A percentile compares a stretch with the other conserved stretches of the same genome.
These are phyloP conservation scores for Dictyostelium purpureum DNA, from an alignment of 78 protist species.

Conservation along the genomic window DNA sequence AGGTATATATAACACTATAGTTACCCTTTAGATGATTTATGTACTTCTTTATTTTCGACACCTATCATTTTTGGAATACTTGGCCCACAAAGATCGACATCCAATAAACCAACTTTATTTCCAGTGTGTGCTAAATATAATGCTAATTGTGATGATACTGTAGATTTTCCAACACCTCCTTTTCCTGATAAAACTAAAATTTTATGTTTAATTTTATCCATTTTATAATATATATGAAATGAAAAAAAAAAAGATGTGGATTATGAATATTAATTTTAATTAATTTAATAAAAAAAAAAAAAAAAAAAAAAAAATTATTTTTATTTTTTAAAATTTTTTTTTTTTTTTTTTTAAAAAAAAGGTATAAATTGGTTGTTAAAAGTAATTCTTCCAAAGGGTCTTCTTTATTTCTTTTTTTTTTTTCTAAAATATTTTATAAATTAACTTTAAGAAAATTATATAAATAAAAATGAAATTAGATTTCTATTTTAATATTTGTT, in stretches of 20 bases:
- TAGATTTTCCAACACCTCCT: conserved; percentile 97
- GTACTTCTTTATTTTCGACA: conserved; percentile 67
- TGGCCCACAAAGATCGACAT: conserved; percentile 96
- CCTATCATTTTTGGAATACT: conserved; percentile 88
- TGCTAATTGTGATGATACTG: conserved; percentile 70
- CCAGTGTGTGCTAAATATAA: conserved; percentile 43
- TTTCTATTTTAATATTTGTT: too few species aligned
- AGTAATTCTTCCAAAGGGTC: too few species aligned
- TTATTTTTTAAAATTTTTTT: not conserved
- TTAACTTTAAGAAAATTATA: too few species aligned
- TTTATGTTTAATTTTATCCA: conserved; percentile 83
- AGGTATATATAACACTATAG: too few species aligned
- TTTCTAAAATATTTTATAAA: too few species aligned
- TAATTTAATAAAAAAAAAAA: not conserved
- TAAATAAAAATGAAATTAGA: too few species aligned
- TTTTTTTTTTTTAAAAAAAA: not conserved
- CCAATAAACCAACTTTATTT: conserved; percentile 91
- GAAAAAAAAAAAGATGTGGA: too few species aligned
- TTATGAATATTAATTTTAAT: too few species aligned
- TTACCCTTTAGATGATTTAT: conserved; percentile 80
- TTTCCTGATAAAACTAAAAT: conserved; percentile 98
- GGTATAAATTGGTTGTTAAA: too few species aligned
- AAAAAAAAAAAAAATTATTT: not conserved
- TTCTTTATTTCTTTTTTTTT: too few species aligned
- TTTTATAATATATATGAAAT: not conserved